These are phyloP conservation scores for Suhomyces yuchorum DNA, from an alignment of 1,139 yeast species.

Conservation along the genomic window DNA sequence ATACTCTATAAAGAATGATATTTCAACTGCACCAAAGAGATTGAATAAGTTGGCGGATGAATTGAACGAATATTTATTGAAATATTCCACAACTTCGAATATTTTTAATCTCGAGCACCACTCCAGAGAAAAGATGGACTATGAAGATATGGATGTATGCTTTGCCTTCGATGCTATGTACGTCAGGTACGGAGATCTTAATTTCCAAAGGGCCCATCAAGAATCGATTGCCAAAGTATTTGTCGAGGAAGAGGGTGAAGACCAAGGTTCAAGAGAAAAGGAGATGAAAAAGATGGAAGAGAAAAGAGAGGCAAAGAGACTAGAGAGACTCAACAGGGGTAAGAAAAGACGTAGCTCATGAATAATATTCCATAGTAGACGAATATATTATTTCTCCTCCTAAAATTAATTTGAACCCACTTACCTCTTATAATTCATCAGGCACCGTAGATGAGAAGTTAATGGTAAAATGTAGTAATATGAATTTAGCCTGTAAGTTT, in stretches of 20 bases:
- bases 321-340: constrained; percentile 28
- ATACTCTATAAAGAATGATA: constrained; percentile 67
- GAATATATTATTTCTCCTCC: too few species aligned
- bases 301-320: constrained; percentile 41
- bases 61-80: constrained; percentile 29
- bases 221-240: constrained; percentile 23
- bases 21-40: constrained; percentile 29
- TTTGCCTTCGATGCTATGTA: constrained; percentile 48
- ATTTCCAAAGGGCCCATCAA: constrained; percentile 22
- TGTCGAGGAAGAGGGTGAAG: constrained; percentile 20
- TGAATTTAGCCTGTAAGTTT: too few species aligned
- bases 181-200: constrained; percentile 28
- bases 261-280: constrained; percentile 25
- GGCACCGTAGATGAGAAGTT: too few species aligned
- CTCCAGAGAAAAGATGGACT: constrained; percentile 17
- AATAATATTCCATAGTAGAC: too few species aligned
- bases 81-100: constrained; percentile 26
- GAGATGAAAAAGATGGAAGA: constrained; percentile 28
- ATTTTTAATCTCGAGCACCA: constrained; percentile 26
- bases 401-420: too few species aligned
- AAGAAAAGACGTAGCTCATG: constrained; percentile 8
- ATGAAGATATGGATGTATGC: constrained; percentile 38
- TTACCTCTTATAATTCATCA: too few species aligned
- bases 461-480: too few species aligned
- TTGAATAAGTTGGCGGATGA: constrained; percentile 25